Base-by-base conservation (phyloP, 352 stramenopile genomes). In the Pythium myriotylum region DNA sequence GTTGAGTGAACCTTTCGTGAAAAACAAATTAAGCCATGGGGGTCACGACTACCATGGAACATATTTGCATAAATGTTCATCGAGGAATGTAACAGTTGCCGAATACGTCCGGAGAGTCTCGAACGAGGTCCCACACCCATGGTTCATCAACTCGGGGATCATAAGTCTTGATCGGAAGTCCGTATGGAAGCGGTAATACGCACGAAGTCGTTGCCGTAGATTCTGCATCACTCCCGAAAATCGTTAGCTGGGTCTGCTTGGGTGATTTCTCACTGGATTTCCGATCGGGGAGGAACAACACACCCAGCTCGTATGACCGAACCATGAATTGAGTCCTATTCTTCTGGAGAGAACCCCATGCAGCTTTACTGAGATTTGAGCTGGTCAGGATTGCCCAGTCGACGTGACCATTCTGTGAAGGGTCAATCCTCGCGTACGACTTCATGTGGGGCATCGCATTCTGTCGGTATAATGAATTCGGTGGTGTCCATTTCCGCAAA, bases 391-490 rank as follows among this genome's bases (percentile, higher is more conserved):
- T 76, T 19, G 81, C 86, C 71, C 76, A 92, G 63, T 92, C 84
- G 9, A 92, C 29, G 2, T 59, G 55, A 1, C 80, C 76, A 16
- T 46, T 54, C 45, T 53, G 47, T 1, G 59, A 60, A 5, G 69
- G 42, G 39, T 87, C 55, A 37, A 88, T 88, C 3, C 81, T 80
- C 24, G 81, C 80, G 46, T 91, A 92, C 29, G 77, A 80, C 63
- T 94, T 94, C 65, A 92, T 92, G 56, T 94, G 86, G 12, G 86
- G 86, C 84, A 94, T 92, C 5, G 79, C 86, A 27, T 86, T 88
- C 61, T 90, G 72, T 3, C 86, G 86, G 35, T 90, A 72, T 24
- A 94, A 56, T 24, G 35, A 40, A 1, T 49, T 12, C 0, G 81
- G 80, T 17, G 86, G 86, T 17, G 73, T 79, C 86, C 86, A 94